Evolutionary conservation across 768 basidiomycete genomes (phyloP), one percentile per base, ranked within the genome.

Genomic region (Leccinum longicurvipes): DNA sequence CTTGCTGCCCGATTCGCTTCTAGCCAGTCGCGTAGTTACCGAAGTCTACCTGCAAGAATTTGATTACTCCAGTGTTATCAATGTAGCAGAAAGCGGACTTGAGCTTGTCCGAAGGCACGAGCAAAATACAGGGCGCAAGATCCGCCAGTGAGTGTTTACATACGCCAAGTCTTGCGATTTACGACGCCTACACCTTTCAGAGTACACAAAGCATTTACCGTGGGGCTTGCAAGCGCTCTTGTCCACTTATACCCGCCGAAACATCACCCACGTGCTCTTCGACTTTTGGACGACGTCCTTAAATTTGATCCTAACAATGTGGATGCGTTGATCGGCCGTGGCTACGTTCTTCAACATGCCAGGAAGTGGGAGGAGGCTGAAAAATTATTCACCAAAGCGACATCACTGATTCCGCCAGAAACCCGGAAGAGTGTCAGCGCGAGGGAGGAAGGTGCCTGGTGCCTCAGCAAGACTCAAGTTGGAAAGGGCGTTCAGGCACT

Each of bases 211-310:
- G 84, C 84, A 3, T 82, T 97, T 66, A 85, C 93, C 56, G 78
- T 85, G 11, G 76, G 78, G 5, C 78, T 96, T 12, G 87, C 85
- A 2, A 86, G 84, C 0, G 84, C 91, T 5, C 78, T 97, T 15
- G 89, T 93, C 4, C 88, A 97, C 64, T 77, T 89, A 48, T 91
- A 83, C 69, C 85, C 95, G 27, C 96, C 96, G 0, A 94, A 94
- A 63, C 88, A 98, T 62, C 96, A 98, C 67, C 62, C 75, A 11
- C 84, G 87, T 50, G 96, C 97, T 1, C 74, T 87, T 24, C 74
- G 79, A 17, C 78, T 97, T 10, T 76, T 98, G 21, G 82, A 89
- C 29, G 82, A 86, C 4, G 78, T 96, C 15, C 80, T 98, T 1
- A 62, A 73, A 2, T 72, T 78, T 31, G 82, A 86, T 36, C 82